These are phyloP conservation scores for Torulaspora microellipsoides DNA, from an alignment of 805 yeast species.

Conservation along the genomic window DNA sequence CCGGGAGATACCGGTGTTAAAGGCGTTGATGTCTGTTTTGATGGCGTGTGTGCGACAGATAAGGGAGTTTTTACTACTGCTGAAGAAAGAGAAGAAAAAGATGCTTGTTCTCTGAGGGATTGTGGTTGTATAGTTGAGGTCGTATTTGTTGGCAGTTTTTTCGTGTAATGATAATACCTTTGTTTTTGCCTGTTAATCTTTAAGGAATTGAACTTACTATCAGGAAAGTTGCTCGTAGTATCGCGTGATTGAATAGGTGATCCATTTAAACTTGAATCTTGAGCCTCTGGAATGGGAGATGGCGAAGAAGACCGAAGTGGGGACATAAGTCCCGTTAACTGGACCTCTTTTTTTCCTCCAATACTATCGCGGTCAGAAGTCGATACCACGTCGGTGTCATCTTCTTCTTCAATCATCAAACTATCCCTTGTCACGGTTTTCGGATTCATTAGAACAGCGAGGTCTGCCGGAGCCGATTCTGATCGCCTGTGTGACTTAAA, in stretches of 20 bases:
- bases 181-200: slow-evolving; percentile 34
- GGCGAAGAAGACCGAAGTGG: slow-evolving; percentile 24
- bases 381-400: slow-evolving; percentile 6
- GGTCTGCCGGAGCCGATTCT: slow-evolving; percentile 53
- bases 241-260: slow-evolving; percentile 4
- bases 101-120: slow-evolving; percentile 24
- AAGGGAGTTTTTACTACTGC: slow-evolving; percentile 27
- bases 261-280: neutral
- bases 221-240: slow-evolving; percentile 1
- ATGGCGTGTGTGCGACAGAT: slow-evolving; percentile 25
- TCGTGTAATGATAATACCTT: slow-evolving; percentile 31
- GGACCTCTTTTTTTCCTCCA: slow-evolving; percentile 1
- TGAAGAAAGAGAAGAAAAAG: slow-evolving; percentile 26
- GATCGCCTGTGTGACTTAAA: slow-evolving; percentile 44
- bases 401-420: slow-evolving; percentile 24
- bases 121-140: slow-evolving; percentile 20
- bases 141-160: slow-evolving; percentile 25
- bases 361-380: slow-evolving; percentile 1
- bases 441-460: slow-evolving; percentile 27
- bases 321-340: slow-evolving; percentile 15
- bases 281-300: slow-evolving; percentile 6
- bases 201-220: slow-evolving; percentile 23
- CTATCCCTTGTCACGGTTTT: slow-evolving; percentile 1
- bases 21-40: slow-evolving; percentile 23
- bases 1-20: slow-evolving; percentile 22